phyloP scores from a whole-genome alignment of 306 rosid genomes.

The Trifolium dubium region DNA sequence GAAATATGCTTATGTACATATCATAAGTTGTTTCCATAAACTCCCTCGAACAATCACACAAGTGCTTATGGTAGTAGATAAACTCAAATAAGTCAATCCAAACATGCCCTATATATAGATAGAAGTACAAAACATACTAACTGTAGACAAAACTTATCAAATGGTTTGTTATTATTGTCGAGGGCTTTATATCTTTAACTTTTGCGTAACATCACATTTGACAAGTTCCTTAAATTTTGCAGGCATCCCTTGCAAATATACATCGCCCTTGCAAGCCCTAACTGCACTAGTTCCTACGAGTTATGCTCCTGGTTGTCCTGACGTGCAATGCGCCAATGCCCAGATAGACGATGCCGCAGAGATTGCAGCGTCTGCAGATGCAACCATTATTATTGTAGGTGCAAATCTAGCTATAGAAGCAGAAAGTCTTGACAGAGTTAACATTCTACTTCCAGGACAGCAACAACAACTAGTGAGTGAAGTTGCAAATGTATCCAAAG shows the following conservation, averaged over 20 bases:
- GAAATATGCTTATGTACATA: too few relatives aligned
- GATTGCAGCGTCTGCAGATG: constrained; percentile 87
- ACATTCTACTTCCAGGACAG: constrained; percentile 85
- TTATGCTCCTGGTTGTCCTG: constrained; percentile 71
- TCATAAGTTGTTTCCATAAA: too few relatives aligned
- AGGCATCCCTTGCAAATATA: constrained; percentile 88
- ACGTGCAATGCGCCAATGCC: constrained; percentile 74
- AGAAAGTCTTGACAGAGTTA: constrained; percentile 79
- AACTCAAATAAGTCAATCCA: too few relatives aligned
- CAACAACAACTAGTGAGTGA: constrained; percentile 70
- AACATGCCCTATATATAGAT: background rate
- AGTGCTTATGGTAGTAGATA: too few relatives aligned
- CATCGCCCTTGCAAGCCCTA: constrained; percentile 86
- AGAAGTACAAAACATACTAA: constrained; percentile 11
- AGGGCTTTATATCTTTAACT: too few relatives aligned
- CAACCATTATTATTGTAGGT: constrained; percentile 82
- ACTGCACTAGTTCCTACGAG: constrained; percentile 68
- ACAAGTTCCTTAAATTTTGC: constrained; percentile 41
- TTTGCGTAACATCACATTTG: constrained; percentile 7
- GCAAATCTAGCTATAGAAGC: constrained; percentile 80
- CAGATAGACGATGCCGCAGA: constrained; percentile 67
- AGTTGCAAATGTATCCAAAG: constrained; percentile 83
- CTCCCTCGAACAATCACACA: too few relatives aligned
- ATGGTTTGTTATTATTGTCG: too few relatives aligned
- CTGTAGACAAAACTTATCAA: background rate